phyloP scores from a whole-genome alignment of 306 rosid species.

The Mucuna pruriens region DNA sequence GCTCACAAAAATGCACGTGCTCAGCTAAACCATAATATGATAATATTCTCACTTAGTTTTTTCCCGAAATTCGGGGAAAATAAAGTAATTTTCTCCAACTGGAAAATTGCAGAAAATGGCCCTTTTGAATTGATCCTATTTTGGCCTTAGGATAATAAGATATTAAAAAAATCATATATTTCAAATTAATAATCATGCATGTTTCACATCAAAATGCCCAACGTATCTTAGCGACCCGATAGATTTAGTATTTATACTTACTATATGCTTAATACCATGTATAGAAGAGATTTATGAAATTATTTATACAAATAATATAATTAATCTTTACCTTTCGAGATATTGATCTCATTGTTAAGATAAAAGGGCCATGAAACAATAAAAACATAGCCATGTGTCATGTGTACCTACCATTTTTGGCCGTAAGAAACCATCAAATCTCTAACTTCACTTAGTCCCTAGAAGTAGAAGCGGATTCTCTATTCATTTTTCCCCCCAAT shows the following conservation, averaged over 20 bases:
- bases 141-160: not conserved
- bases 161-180: not conserved
- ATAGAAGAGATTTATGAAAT: not conserved
- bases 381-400: constrained; percentile 3
- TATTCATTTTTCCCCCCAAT: not conserved
- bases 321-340: not conserved
- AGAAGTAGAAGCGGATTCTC: not conserved
- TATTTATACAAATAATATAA: not conserved
- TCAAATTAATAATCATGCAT: not conserved
- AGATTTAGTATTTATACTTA: not conserved
- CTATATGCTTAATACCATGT: not conserved
- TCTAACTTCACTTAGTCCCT: not conserved
- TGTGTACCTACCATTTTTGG: constrained; percentile 18
- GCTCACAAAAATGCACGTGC: constrained; percentile 32
- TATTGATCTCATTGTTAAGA: not conserved
- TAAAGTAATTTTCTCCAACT: not conserved
- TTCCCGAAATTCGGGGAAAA: not conserved
- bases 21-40: not conserved
- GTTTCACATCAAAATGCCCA: not conserved
- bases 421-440: constrained; percentile 2
- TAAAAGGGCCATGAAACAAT: constrained; percentile 17
- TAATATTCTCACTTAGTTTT: not conserved
- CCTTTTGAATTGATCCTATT: not conserved
- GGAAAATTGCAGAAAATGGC: constrained; percentile 9
- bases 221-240: not conserved